Evolutionary conservation across 2,329 filamentous ascomycete species (phyloP).

Genomic region (Biscogniauxia marginata): DNA sequence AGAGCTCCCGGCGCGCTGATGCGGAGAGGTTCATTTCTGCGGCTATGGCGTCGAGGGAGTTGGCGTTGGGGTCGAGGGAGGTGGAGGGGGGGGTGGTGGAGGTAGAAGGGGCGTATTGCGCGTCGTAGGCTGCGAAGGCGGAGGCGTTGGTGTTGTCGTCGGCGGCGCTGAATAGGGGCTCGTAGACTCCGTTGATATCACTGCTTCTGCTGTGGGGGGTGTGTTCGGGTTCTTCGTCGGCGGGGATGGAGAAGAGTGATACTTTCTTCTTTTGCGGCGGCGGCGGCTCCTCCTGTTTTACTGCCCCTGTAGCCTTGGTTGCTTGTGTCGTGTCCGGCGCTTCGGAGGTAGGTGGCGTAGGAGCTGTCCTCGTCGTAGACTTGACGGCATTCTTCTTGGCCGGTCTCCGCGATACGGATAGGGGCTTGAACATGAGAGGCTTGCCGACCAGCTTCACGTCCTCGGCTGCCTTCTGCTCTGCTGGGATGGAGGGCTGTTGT

Average conservation of each 20-base stretch:
- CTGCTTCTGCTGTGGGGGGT: constrained; percentile 26
- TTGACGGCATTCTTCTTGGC: constrained; percentile 63
- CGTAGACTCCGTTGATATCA: too few species aligned
- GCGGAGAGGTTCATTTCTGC: constrained; percentile 76
- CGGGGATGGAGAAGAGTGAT: constrained; percentile 67
- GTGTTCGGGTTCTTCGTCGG: constrained; percentile 29
- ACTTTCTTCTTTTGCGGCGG: constrained; percentile 55
- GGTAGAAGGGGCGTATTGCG: constrained; percentile 31
- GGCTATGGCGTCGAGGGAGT: constrained; percentile 70
- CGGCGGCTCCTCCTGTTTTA: constrained; percentile 13
- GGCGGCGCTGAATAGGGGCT: constrained; percentile 49
- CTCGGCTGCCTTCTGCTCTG: constrained; percentile 57
- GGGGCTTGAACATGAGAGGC: constrained; percentile 81
- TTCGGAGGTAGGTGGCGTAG: background rate
- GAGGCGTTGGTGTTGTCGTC: constrained; percentile 26
- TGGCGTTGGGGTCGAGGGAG: constrained; percentile 1
- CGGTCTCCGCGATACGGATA: constrained; percentile 77
- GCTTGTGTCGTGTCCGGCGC: constrained; percentile 9
- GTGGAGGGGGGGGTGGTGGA: constrained; percentile 22
- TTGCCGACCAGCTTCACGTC: constrained; percentile 73
- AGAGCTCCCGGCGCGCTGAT: constrained; percentile 76
- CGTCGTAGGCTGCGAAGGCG: constrained; percentile 36
- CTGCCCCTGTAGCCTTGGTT: constrained; percentile 13
- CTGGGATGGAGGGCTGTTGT: constrained; percentile 49
- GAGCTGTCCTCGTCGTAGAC: constrained; percentile 14